Evolutionary conservation across 1,284 basidiomycete genomes (phyloP).

Genomic region (Caloboletus firmus): DNA sequence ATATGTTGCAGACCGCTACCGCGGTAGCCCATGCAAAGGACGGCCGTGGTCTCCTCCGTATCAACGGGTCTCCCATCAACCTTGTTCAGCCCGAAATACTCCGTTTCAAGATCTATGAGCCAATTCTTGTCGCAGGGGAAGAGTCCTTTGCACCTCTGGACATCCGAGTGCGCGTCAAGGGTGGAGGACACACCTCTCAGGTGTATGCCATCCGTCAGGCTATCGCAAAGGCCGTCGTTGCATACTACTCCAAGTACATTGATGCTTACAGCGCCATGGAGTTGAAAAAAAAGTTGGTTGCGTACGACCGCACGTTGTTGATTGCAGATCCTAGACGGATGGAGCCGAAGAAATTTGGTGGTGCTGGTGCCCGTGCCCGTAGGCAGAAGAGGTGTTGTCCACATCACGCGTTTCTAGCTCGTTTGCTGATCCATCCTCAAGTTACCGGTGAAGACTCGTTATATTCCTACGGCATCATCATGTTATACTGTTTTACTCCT

Average conservation of each 20-base stretch:
- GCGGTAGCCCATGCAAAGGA: conserved; percentile 96
- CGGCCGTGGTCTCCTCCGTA: conserved; percentile 95
- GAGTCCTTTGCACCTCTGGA: conserved; percentile 85
- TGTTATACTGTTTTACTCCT: conserved; percentile 43
- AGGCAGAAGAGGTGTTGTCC: conserved; percentile 84
- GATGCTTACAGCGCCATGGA: conserved; percentile 97
- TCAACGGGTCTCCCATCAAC: conserved; percentile 96
- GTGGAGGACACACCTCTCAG: conserved; percentile 99
- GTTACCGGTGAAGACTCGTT: conserved; percentile 77
- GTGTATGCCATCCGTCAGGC: conserved; percentile 99
- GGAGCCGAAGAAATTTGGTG: conserved; percentile 99
- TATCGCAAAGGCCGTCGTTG: conserved; percentile 96
- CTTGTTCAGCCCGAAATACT: conserved; percentile 94
- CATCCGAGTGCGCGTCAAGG: conserved; percentile 97
- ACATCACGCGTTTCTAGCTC: not conserved
- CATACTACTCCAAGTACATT: conserved; percentile 98
- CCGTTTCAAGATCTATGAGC: conserved; percentile 98
- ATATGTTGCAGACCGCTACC: conserved; percentile 76
- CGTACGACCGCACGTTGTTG: conserved; percentile 92
- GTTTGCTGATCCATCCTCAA: conserved; percentile 36
- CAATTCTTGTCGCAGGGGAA: conserved; percentile 86
- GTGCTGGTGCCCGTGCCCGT: conserved; percentile 92
- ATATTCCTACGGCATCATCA: conserved; percentile 37
- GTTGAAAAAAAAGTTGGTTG: conserved; percentile 93
- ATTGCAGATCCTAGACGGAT: conserved; percentile 98